phyloP scores from a whole-genome alignment of 257 asterid genomes.

The Nicotiana benthamiana region DNA sequence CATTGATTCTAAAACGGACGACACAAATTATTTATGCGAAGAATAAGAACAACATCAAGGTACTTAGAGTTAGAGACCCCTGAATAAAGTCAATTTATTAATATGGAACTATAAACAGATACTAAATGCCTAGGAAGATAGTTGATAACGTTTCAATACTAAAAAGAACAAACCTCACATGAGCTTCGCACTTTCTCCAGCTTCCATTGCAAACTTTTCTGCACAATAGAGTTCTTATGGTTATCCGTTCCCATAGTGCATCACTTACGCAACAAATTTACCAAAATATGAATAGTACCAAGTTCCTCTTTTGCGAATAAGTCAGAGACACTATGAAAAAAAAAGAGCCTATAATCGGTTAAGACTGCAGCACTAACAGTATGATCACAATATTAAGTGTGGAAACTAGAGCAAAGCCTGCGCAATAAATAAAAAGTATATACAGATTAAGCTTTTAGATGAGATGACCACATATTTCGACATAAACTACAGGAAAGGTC shows the following conservation, averaged over 20 bases:
- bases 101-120: not conserved
- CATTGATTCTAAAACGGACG: slow-evolving; percentile 39
- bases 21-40: slow-evolving; percentile 16
- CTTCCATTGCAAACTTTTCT: slow-evolving; percentile 33
- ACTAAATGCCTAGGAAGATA: not conserved
- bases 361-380: not conserved
- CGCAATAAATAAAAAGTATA: no score
- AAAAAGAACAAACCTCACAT: slow-evolving; percentile 51
- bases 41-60: not conserved
- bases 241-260: not conserved
- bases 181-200: slow-evolving; percentile 11
- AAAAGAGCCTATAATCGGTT: not conserved
- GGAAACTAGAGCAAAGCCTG: not conserved
- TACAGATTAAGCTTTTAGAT: no score
- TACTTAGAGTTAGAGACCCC: not conserved
- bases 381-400: not conserved
- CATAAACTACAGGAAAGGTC: not conserved
- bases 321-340: not conserved
- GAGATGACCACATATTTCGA: no score
- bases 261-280: not conserved
- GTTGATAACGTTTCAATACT: not conserved
- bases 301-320: not conserved
- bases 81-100: not conserved
- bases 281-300: not conserved
- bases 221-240: slow-evolving; percentile 17